Conservation (phyloP, 2,329 filamentous ascomycete genomes). For the Aspergillus sp. region DNA sequence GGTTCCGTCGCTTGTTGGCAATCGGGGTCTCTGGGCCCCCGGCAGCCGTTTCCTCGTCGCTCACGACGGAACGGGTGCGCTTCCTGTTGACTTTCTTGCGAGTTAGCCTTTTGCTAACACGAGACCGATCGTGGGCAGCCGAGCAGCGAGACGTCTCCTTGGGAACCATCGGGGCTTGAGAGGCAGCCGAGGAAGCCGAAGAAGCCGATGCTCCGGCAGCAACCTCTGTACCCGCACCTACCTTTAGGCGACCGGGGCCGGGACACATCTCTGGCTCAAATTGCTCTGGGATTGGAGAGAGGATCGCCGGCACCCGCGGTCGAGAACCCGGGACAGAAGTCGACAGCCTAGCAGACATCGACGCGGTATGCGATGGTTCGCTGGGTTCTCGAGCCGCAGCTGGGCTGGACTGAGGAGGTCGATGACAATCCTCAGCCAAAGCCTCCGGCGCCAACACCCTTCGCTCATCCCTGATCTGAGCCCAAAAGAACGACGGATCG, state of each 20-base stretch:
- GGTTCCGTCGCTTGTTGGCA: conserved; percentile 24
- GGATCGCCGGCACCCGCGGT: conserved; percentile 2
- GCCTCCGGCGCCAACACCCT: conserved; percentile 13
- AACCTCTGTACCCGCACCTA: conserved; percentile 1
- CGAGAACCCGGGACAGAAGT: conserved; percentile 1
- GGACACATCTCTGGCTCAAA: conserved; percentile 7
- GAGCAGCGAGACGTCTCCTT: neutral
- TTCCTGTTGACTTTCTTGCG: conserved; percentile 20
- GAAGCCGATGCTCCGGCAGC: neutral
- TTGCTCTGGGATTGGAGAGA: conserved; percentile 19
- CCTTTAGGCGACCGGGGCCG: conserved; percentile 12
- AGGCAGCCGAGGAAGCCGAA: neutral
- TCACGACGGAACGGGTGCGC: conserved; percentile 13
- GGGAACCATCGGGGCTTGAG: conserved; percentile 3
- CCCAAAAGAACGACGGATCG: neutral
- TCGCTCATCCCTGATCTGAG: neutral
- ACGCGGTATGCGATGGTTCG: neutral
- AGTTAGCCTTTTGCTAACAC: conserved; percentile 14
- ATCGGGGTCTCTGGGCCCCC: conserved; percentile 13
- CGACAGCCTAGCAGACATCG: neutral
- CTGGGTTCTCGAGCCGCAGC: conserved; percentile 4
- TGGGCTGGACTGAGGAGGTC: conserved; percentile 10
- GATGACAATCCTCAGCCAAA: conserved; percentile 11
- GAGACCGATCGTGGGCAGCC: neutral
- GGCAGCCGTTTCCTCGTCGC: conserved; percentile 5